Conservation (phyloP, 345 rosid species). For the Eutrema yunnanense region DNA sequence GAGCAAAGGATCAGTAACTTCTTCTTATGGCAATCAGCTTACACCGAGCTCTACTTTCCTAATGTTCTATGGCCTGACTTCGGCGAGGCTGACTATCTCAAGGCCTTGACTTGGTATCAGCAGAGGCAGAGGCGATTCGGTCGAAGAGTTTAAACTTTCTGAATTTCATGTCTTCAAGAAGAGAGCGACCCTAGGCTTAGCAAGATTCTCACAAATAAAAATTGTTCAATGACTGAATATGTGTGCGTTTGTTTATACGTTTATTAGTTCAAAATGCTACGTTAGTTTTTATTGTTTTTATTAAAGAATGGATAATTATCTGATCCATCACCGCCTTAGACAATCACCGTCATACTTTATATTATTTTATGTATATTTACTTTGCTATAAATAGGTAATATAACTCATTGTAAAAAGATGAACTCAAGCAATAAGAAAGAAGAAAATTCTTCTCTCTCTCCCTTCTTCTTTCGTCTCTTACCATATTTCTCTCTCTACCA, state of each 20-base stretch:
- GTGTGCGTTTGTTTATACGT: neutral
- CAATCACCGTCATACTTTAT: too few species aligned
- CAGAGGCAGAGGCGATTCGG: slow-evolving; percentile 57
- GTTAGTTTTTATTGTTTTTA: neutral
- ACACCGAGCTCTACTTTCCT: slow-evolving; percentile 58
- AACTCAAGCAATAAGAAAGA: too few species aligned
- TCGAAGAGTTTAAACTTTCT: neutral
- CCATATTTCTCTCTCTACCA: too few species aligned
- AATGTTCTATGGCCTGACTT: slow-evolving; percentile 65
- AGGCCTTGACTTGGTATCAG: slow-evolving; percentile 49
- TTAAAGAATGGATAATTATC: too few species aligned
- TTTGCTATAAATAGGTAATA: too few species aligned
- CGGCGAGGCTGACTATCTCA: slow-evolving; percentile 35
- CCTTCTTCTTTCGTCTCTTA: too few species aligned
- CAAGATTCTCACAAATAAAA: neutral
- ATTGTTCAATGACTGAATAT: neutral
- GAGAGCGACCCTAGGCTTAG: too few species aligned
- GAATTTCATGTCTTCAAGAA: neutral
- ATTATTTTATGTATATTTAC: too few species aligned
- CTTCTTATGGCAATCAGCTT: slow-evolving; percentile 63
- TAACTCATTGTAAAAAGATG: too few species aligned
- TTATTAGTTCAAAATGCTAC: neutral
- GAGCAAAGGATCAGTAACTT: slow-evolving; percentile 68
- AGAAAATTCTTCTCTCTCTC: too few species aligned
- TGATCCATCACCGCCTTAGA: too few species aligned